Base-by-base conservation (phyloP, 306 rosid species). In the Cajanus cajan region DNA sequence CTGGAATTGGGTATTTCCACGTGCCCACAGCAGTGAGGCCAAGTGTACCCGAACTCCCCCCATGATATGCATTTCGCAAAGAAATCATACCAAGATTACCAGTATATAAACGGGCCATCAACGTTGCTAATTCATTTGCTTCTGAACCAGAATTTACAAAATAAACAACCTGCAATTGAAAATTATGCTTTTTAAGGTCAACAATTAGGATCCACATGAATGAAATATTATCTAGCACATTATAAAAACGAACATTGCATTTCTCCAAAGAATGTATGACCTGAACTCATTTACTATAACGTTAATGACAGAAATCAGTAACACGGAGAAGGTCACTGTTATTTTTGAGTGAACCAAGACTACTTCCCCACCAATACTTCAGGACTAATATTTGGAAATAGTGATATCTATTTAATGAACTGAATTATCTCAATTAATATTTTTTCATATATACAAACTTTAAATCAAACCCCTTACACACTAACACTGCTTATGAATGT, bases 111-210 rank as follows among this genome's bases (percentile, higher is more conserved):
- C 93, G 96, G 8, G 98, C 97, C 98, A 94, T 94, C 87, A 94
- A 69, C 93, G 82, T 92, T 48, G 98, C 97, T 65, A 94, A 83
- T 77, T 94, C 97, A 80, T 94, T 94, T 34, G 98, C 98, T 80
- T 94, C 98, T 25, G 94, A 74, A 70, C 97, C 98, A 15, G 98
- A 94, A 85, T 94, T 94, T 9, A 94, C 98, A 82, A 94, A 90
- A 82, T 89, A 92, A 22, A 94, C 96, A 62, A 94, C 97, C 98
- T 94, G 90, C 84, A 89, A 71, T 57, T 58, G 4, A 51, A 51
- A 80, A 24, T 39, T 34, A 55, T 10, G 68, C 19, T 18, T 58
- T 55, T 55, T 64, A 81, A 33, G 16, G n/a, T 43, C 13, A 5
- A 14, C 19, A 4, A 66, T 69, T 76, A 80, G 50, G 31, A 21